phyloP scores from a whole-genome alignment of 257 asterid genomes.

The Capsicum rhomboideum region DNA sequence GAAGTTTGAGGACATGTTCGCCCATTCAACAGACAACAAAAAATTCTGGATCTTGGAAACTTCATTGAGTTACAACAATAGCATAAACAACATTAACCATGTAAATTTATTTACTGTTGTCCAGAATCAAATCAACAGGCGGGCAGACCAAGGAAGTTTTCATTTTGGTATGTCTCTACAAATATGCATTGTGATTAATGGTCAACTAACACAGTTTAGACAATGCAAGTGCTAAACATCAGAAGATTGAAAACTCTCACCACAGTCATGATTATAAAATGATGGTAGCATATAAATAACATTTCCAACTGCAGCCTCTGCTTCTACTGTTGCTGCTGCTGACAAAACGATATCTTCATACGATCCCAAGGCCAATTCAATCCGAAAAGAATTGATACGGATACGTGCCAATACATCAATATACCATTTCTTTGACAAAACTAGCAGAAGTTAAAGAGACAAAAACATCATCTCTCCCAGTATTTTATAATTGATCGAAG shows the following conservation, averaged over 20 bases:
- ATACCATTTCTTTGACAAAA: slow-evolving; percentile 86
- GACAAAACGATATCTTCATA: slow-evolving; percentile 64
- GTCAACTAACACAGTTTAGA: not conserved
- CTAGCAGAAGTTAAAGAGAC: slow-evolving; percentile 45
- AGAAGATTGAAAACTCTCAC: slow-evolving; percentile 31
- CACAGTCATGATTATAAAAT: slow-evolving; percentile 86
- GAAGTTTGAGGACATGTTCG: not conserved
- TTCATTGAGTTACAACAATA: not conserved
- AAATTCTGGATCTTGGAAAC: not conserved
- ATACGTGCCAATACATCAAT: slow-evolving; percentile 59
- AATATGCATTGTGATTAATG: not conserved
- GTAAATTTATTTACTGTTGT: not conserved
- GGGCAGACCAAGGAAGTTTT: not conserved
- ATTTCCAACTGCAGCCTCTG: slow-evolving; percentile 84
- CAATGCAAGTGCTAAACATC: not conserved
- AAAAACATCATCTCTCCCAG: not conserved
- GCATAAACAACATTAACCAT: not conserved
- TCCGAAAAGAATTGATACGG: slow-evolving; percentile 78
- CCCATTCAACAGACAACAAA: not conserved
- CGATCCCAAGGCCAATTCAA: slow-evolving; percentile 62
- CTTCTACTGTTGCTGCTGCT: slow-evolving; percentile 75
- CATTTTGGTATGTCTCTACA: not conserved
- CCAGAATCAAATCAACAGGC: not conserved
- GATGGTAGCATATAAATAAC: slow-evolving; percentile 76
- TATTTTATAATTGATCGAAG: not conserved